Base-by-base conservation (phyloP, 305 asterid genomes). In the Fraxinus latifolia region DNA sequence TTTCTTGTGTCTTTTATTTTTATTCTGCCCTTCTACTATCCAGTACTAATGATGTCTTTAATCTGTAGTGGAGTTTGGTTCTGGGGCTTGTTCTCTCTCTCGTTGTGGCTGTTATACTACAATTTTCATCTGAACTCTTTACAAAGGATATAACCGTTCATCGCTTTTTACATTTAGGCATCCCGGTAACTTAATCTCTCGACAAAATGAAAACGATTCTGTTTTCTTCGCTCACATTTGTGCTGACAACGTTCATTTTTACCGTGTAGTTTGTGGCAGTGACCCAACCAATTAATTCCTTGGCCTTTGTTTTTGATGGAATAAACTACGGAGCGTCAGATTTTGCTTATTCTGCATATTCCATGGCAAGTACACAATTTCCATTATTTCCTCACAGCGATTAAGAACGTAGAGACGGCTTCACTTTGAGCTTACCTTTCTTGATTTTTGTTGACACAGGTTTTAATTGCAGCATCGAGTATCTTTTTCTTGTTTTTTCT, bases 271-370 rank as follows among this genome's bases (percentile, higher is more conserved):
- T 84, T 9, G 89, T 84, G 60, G 86, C 80, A 53, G 17, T 36
- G 72, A 87, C 89, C 6, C 87, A 87, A 55, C 87, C 87, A n/a
- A 77, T 87, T 3, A 87, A 84, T 71, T 82, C 89, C 4, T 39
- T 87, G 77, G 89, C 89, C 32, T 84, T 87, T 78, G 87, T 87
- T 34, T 79, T 84, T 73, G 89, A 87, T 37, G 89, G 89, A 72
- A 17, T 87, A 58, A 84, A 82, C 17, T 87, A 31, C 7, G 87
- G 89, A 77, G 89, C 86, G 44, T 87, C 87, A 33, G 83, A 87
- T 79, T 85, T 89, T 62, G 81, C 87, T 14, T 84, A 82, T 80
- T 87, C 91, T 60, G 91, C 90, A 2, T 85, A 85, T 82, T 86
- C 89, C 74, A 86, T 90, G 90, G 90, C 82, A 85, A 87, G 88